Conservation (phyloP, 805 yeast genomes). For the Pichia scutulata region DNA sequence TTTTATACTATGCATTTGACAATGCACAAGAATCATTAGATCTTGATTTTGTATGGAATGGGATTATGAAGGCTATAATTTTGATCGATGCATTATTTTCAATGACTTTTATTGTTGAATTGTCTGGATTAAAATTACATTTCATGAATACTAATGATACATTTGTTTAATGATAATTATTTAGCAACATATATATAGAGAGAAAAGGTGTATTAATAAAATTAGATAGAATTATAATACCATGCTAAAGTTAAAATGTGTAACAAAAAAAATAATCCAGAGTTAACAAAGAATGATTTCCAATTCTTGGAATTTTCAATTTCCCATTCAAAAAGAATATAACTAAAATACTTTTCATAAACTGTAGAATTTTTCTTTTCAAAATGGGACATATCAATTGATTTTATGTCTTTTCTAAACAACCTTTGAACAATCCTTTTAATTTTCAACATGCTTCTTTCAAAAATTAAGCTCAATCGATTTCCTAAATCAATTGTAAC, state of each 20-base stretch:
- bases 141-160: conserved; percentile 3
- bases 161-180: not conserved
- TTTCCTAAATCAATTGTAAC: conserved; percentile 9
- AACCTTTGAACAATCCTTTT: not conserved
- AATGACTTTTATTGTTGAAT: conserved; percentile 7
- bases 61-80: conserved; percentile 3
- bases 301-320: conserved; percentile 11
- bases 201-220: not conserved
- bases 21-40: not conserved
- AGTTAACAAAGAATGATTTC: conserved; percentile 12
- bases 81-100: conserved; percentile 7
- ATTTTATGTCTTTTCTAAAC: conserved; percentile 1
- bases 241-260: conserved; percentile 10
- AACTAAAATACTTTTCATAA: not conserved
- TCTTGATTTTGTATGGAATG: not conserved
- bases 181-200: not conserved
- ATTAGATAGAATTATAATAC: conserved; percentile 16
- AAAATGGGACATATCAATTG: conserved; percentile 3
- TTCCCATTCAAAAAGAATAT: conserved; percentile 19
- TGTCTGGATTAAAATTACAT: conserved; percentile 3
- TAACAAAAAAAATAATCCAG: not conserved
- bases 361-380: conserved; percentile 6
- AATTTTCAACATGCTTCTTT: not conserved
- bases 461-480: conserved; percentile 2
- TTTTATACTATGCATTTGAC: not conserved